Conservation (phyloP, 2,329 filamentous ascomycete species). For the Rutstroemia sp. region DNA sequence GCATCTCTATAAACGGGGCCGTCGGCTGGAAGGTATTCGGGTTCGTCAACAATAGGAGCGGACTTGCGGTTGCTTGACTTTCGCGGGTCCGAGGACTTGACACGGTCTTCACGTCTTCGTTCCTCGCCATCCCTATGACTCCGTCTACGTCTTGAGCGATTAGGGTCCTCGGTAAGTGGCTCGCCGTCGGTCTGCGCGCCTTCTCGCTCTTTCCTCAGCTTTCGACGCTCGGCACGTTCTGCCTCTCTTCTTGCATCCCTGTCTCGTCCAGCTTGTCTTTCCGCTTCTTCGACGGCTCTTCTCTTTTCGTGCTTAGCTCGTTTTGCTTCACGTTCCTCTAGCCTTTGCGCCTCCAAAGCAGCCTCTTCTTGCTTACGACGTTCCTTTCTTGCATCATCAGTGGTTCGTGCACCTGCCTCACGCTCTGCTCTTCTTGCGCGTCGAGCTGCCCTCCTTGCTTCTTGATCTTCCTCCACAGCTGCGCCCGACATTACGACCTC, state of each 20-base stretch:
- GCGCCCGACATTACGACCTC: slow-evolving; percentile 35
- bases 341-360: slow-evolving; percentile 45
- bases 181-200: slow-evolving; percentile 38
- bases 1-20: slow-evolving; percentile 24
- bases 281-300: slow-evolving; percentile 37
- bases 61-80: slow-evolving; percentile 35
- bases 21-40: slow-evolving; percentile 23
- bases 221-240: slow-evolving; percentile 42
- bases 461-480: slow-evolving; percentile 48
- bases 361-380: slow-evolving; percentile 48
- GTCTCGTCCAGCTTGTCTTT: slow-evolving; percentile 26
- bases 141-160: slow-evolving; percentile 41
- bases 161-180: slow-evolving; percentile 34
- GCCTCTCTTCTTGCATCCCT: slow-evolving; percentile 30
- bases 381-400: slow-evolving; percentile 46
- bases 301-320: slow-evolving; percentile 44
- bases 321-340: slow-evolving; percentile 52
- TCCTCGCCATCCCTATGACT: slow-evolving; percentile 45
- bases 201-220: slow-evolving; percentile 36
- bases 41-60: slow-evolving; percentile 35
- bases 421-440: slow-evolving; percentile 48
- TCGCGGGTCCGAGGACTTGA: slow-evolving; percentile 31
- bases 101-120: slow-evolving; percentile 45
- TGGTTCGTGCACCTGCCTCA: slow-evolving; percentile 41
- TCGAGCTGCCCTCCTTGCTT: slow-evolving; percentile 56